Evolutionary conservation across 2,329 filamentous ascomycete species (phyloP).

Genomic region (Ophiostoma sp.): DNA sequence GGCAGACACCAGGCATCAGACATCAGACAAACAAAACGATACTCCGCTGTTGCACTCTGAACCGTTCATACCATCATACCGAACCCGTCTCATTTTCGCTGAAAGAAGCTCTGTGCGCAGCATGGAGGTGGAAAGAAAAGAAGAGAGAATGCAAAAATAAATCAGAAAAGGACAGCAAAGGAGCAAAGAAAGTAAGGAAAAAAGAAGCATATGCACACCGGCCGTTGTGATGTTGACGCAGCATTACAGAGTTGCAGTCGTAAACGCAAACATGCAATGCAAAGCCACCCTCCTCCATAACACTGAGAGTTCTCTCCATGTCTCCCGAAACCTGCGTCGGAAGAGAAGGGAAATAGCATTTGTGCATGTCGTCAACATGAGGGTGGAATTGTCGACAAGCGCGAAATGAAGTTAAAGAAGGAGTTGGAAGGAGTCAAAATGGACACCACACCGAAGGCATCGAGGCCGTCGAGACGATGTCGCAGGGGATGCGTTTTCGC

Average conservation of each 20-base stretch:
- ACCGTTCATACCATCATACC: constrained; percentile 1
- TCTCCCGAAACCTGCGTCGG: background rate
- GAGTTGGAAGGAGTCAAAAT: constrained; percentile 7
- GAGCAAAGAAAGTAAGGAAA: background rate
- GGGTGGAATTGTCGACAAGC: background rate
- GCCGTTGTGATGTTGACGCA: background rate
- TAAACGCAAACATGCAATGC: constrained; percentile 7
- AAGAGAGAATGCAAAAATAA: background rate
- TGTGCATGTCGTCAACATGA: constrained; percentile 1
- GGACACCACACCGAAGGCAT: background rate
- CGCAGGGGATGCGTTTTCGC: background rate
- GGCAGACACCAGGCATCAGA: background rate
- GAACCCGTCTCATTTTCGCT: constrained; percentile 3
- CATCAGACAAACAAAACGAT: background rate
- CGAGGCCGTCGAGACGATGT: background rate
- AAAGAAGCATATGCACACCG: background rate
- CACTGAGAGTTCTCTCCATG: background rate
- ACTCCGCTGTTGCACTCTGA: background rate
- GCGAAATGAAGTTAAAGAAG: background rate
- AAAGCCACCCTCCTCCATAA: background rate
- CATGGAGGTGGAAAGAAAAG: background rate
- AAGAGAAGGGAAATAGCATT: constrained; percentile 5
- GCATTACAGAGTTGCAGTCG: background rate
- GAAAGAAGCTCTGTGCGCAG: constrained; percentile 3
- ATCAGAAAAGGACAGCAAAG: background rate